Evolutionary conservation across 257 asterid genomes (phyloP), one percentile per base, ranked within the genome.

Genomic region (Solanum corneliomulleri): DNA sequence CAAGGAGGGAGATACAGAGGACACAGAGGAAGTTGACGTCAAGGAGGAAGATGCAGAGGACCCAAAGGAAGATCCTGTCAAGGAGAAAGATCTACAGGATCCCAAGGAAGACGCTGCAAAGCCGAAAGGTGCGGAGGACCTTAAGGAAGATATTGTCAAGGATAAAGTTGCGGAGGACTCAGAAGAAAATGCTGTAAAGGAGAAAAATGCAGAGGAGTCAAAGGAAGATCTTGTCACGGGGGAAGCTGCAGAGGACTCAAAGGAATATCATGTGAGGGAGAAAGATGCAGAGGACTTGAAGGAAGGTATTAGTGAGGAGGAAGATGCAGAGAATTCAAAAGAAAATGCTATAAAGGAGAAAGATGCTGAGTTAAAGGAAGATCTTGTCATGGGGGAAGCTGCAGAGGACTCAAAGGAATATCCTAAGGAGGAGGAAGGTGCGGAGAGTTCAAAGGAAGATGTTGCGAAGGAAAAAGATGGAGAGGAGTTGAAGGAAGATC

Each of bases 401-500:
- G 41, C n/a, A 27, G 84, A 78, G 66, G 84, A 45, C 16, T 78
- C 41, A 18, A 77, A 77, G 62, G 84, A 77, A 77, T 23, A 66
- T 64, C 14, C 21, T 78, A 88, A 83, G 25, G 37, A 69, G 58
- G 77, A 56, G 18, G 21, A 42, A 60, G 87, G 31, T 45, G 86
- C 29, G 5, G 87, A 45, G 85, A 87, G 33, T 16, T 70, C 77
- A 35, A 86, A 68, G 42, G 88, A 90, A 29, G 89, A 82, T 77
- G 71, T 29, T 13, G 69, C 23, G 6, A 16, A 5, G 83, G 44
- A 25, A 23, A 11, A 81, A 81, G 69, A 81, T 49, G 31, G 8
- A 6, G 70, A 31, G 45, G 20, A 31, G 12, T 49, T 62, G 6
- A 81, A 81, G 85, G 85, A 49, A 49, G 11, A 31, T 81, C 4